These are phyloP conservation scores for Saccharomyces jurei DNA, from an alignment of 805 yeast genomes.

Conservation along the genomic window DNA sequence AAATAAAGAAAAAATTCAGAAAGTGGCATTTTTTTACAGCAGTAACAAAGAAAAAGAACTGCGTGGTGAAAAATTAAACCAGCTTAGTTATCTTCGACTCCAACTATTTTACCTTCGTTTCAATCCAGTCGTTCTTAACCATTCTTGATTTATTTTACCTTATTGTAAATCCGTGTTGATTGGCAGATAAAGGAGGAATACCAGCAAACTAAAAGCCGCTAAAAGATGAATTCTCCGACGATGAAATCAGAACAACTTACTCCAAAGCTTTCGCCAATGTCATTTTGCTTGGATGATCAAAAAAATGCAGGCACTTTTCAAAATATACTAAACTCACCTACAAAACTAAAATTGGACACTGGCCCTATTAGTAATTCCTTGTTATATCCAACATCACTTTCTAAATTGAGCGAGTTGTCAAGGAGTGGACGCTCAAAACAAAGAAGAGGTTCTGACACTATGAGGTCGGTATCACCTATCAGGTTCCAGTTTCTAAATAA, in stretches of 20 bases:
- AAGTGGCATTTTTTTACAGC: background rate
- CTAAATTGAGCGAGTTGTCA: slow-evolving; percentile 24
- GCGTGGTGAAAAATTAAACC: background rate
- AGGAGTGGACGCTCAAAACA: slow-evolving; percentile 15
- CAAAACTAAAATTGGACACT: slow-evolving; percentile 22
- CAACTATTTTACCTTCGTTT: background rate
- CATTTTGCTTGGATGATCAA: slow-evolving; percentile 23
- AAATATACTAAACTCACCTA: slow-evolving; percentile 21
- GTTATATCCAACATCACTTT: slow-evolving; percentile 27
- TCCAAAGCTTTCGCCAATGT: slow-evolving; percentile 24
- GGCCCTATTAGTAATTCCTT: slow-evolving; percentile 5
- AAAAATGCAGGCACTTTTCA: slow-evolving; percentile 11
- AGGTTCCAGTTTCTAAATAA: slow-evolving; percentile 15
- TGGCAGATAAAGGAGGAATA: background rate
- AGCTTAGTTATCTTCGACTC: background rate
- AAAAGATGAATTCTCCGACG: slow-evolving; percentile 22
- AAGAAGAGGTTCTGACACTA: slow-evolving; percentile 18
- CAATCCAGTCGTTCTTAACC: background rate
- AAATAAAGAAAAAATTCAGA: background rate
- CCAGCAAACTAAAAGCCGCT: background rate
- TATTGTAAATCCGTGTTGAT: background rate
- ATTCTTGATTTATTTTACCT: background rate
- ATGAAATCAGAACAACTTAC: slow-evolving; percentile 23
- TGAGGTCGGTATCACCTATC: slow-evolving; percentile 25
- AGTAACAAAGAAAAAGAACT: background rate